Percentiles rank a stretch among this genome's conserved stretches.
Conservation (phyloP, 768 basidiomycete genomes). For the Boletus pseudopeckii region DNA sequence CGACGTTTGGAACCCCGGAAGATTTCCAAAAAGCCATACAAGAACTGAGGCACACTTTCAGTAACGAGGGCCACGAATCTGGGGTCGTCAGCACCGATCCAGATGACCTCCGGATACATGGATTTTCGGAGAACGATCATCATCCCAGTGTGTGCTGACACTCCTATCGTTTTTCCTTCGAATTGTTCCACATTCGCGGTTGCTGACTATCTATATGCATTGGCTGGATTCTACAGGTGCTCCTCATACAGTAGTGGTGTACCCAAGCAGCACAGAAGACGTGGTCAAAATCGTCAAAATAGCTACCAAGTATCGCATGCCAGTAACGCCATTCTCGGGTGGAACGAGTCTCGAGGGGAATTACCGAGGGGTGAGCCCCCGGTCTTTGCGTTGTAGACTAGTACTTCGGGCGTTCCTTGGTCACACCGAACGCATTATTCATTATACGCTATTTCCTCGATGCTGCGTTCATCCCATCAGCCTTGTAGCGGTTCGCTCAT, state of each 20-base stretch:
- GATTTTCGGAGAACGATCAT: slow-evolving; percentile 51
- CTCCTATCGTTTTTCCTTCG: not conserved
- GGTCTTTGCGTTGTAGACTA: not conserved
- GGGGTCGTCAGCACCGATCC: slow-evolving; percentile 46
- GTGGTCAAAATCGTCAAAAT: slow-evolving; percentile 76
- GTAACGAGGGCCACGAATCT: not conserved
- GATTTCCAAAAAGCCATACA: slow-evolving; percentile 54
- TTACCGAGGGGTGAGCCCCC: slow-evolving; percentile 52
- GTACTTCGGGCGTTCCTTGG: not conserved
- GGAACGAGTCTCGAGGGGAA: slow-evolving; percentile 84
- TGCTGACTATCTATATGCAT: not conserved
- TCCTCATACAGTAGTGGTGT: slow-evolving; percentile 59
- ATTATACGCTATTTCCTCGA: not conserved
- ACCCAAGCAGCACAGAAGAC: slow-evolving; percentile 70
- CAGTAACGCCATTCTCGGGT: slow-evolving; percentile 74
- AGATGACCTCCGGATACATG: slow-evolving; percentile 51
- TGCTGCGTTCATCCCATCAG: not conserved
- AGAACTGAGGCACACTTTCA: slow-evolving; percentile 44
- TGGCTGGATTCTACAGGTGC: slow-evolving; percentile 28
- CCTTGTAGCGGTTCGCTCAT: not conserved
- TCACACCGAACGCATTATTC: not conserved
- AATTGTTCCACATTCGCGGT: not conserved
- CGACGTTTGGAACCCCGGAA: slow-evolving; percentile 46
- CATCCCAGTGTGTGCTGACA: slow-evolving; percentile 40
- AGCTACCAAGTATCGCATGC: slow-evolving; percentile 72